Evolutionary conservation across 116 monocot genomes (phyloP), one percentile per base, ranked within the genome.

Genomic region (Posidonia oceanica): DNA sequence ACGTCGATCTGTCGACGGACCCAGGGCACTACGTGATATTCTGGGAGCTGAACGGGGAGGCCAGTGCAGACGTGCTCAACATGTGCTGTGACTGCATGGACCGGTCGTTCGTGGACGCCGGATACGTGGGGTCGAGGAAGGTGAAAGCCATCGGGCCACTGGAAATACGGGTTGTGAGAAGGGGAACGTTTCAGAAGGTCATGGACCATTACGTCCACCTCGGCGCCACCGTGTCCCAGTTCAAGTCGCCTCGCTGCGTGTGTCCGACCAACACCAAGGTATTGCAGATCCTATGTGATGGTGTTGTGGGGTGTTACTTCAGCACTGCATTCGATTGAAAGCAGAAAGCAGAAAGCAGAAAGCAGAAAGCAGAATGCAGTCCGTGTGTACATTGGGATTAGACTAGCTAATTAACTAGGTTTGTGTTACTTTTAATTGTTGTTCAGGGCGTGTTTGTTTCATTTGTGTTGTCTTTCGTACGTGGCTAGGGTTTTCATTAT

Each of bases 1-100:
- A 85, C 23, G 90, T 78, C 0, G 98, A 98, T 70, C 54, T 73
- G 51, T 83, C 90, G 4, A 72, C 74, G 0, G 87, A 90, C n/a
- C 98, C 98, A 0, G 98, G 93, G 2, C 92, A 84, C 79, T 98
- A 98, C 59, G 98, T 98, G 23, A 84, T 98, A 61, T 93, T 90
- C 82, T 82, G 85, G 86, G 98, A 98, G 78, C 80, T 90, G 42
- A 87, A 71, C 70, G 79, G 79, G 38, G 79, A 87, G 0, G 72
- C 84, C 21, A 73, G 61, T 4, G 75, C 82, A 12, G 86, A 88
- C 16, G 83, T 90, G 52, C 72, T 98, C 12, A 54, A 29, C 38
- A 71, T 66, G 61, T 98, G 98, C 70, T 77, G 75, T 17, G 82
- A 87, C 44, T 48, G 78, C 76, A 52, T 90, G 72, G 90, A 94